A percentile compares a stretch with the other conserved stretches of the same genome.
phyloP scores from a whole-genome alignment of 2,329 filamentous ascomycete genomes.

The Coniella lustricola region DNA sequence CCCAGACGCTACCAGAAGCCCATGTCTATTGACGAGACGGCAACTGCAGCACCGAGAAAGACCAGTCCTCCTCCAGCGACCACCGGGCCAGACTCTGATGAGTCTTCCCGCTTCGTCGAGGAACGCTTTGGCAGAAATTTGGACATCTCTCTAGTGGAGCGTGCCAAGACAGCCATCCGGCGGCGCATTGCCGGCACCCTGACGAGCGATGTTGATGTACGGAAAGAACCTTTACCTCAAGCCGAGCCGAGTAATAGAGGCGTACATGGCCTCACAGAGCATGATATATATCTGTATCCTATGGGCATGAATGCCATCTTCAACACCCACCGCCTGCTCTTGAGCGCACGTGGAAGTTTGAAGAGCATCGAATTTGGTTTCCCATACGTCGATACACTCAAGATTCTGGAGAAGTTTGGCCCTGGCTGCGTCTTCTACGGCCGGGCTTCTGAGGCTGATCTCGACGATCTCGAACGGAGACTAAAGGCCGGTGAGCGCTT shows the following conservation, averaged over 20 bases:
- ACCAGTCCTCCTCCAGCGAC: constrained; percentile 15
- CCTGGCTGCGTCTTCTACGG: constrained; percentile 87
- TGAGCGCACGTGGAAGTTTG: constrained; percentile 53
- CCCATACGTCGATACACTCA: constrained; percentile 93
- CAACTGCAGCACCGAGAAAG: constrained; percentile 14
- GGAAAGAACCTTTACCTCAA: constrained; percentile 42
- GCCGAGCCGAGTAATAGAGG: constrained; percentile 44
- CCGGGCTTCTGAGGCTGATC: constrained; percentile 64
- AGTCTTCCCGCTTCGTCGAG: constrained; percentile 78
- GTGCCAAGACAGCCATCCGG: constrained; percentile 79
- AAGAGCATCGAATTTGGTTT: constrained; percentile 94
- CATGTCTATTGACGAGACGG: constrained; percentile 32
- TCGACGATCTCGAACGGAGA: constrained; percentile 74
- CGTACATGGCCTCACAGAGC: constrained; percentile 63
- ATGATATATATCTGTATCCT: constrained; percentile 84
- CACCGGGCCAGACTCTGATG: constrained; percentile 39
- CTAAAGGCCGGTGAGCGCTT: constrained; percentile 68
- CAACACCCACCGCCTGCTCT: constrained; percentile 70
- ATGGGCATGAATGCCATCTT: constrained; percentile 95
- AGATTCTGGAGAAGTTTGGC: constrained; percentile 90
- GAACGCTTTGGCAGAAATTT: constrained; percentile 92
- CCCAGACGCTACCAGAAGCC: constrained; percentile 71
- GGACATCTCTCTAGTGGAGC: constrained; percentile 67
- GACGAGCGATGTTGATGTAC: constrained; percentile 61
- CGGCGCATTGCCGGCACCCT: constrained; percentile 84